Evolutionary conservation across 345 rosid species (phyloP).

Genomic region (Alliaria petiolata): DNA sequence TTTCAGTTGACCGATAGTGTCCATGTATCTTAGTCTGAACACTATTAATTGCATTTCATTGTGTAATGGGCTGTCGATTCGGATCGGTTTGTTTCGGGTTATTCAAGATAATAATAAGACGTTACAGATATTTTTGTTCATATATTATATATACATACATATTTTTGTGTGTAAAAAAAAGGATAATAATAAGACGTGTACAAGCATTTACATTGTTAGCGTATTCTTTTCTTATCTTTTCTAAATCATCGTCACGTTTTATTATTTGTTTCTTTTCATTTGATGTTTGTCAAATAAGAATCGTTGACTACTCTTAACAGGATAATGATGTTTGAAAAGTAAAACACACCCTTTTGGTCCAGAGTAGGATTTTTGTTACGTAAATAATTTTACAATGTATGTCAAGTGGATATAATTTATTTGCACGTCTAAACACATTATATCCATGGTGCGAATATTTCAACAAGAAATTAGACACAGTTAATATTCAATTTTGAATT

Average conservation of each 20-base stretch:
- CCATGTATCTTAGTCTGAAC: not conserved
- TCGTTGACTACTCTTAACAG: conserved; percentile 13
- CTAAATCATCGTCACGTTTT: not conserved
- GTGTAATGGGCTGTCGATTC: not conserved
- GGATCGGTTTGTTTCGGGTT: not conserved
- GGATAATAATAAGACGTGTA: not conserved
- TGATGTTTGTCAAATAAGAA: not conserved
- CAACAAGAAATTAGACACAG: not conserved
- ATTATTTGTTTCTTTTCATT: not conserved
- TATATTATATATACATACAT: too few species aligned
- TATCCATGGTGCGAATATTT: conserved; percentile 1
- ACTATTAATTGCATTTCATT: not conserved
- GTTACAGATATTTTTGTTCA: not conserved
- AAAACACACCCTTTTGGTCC: conserved; percentile 11
- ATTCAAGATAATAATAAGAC: not conserved
- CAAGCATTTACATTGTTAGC: not conserved
- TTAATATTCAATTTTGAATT: conserved; percentile 7
- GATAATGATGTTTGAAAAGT: conserved; percentile 26
- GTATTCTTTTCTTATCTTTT: not conserved
- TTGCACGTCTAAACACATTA: not conserved
- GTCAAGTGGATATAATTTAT: conserved; percentile 18
- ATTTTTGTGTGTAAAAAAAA: too few species aligned
- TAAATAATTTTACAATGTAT: not conserved
- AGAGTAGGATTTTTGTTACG: conserved; percentile 20
- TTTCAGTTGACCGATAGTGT: conserved; percentile 13